phyloP scores from a whole-genome alignment of 495 filamentous ascomycete genomes.

The Annulohypoxylon nitens region DNA sequence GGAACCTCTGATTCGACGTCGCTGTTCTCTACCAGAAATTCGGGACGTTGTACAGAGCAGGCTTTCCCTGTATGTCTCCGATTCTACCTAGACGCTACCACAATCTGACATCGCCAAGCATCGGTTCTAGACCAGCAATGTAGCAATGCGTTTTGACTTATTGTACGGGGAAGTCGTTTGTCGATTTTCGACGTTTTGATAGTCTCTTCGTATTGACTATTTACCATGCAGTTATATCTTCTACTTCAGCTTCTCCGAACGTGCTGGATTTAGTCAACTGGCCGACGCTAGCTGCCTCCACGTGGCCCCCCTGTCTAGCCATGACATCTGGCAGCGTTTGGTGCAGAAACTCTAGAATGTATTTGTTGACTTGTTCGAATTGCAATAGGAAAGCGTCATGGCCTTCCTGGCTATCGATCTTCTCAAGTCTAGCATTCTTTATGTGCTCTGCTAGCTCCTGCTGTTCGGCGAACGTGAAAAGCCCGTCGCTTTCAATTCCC shows the following conservation, averaged over 20 bases:
- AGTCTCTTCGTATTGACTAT: constrained; percentile 20
- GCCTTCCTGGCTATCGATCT: constrained; percentile 92
- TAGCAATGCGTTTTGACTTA: constrained; percentile 4
- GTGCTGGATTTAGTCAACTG: constrained; percentile 81
- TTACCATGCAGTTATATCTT: constrained; percentile 97
- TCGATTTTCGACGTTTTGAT: neutral
- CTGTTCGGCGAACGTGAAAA: constrained; percentile 98
- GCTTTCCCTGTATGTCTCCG: constrained; percentile 32
- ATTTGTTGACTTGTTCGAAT: constrained; percentile 94
- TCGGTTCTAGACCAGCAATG: constrained; percentile 7
- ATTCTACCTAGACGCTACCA: constrained; percentile 20
- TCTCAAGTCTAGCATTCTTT: constrained; percentile 79
- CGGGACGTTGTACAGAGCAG: constrained; percentile 20
- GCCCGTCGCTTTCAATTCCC: constrained; percentile 92
- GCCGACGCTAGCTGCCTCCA: constrained; percentile 60
- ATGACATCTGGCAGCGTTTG: constrained; percentile 90
- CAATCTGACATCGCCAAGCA: constrained; percentile 17
- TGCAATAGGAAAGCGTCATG: constrained; percentile 97
- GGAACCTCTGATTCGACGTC: constrained; percentile 22
- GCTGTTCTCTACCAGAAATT: constrained; percentile 26
- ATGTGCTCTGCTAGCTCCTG: constrained; percentile 89
- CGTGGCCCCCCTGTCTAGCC: constrained; percentile 66
- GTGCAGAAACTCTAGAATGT: constrained; percentile 86
- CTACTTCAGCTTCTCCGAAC: constrained; percentile 95
- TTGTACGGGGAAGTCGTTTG: constrained; percentile 2